Base-by-base conservation (phyloP, 202 grass and related monocot genomes). In the Bolboschoenoplectus hybrid region DNA sequence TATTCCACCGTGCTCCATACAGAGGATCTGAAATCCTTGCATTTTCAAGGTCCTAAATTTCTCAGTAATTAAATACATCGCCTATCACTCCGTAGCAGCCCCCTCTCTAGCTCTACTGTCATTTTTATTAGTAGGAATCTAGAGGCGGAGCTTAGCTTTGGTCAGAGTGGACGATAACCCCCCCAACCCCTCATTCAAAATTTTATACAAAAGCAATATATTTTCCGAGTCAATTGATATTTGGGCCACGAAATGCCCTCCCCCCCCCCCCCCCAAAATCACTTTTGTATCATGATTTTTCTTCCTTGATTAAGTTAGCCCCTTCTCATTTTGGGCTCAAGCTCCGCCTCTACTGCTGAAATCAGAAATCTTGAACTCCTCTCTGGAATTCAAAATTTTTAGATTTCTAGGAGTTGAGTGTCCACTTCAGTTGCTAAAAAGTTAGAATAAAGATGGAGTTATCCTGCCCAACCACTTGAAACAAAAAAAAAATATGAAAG, bases 381-480 rank as follows among this genome's bases (percentile, higher is more conserved):
- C 12, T 26, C 11, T 83, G 9, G 7, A 82, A 64, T 51, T 50
- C 32, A 16, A 85, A 77, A 72, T 70, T 71, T 26, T 55, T 38
- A 8, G 4, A 36, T 20, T 43, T 67, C 44, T 16, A 45, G 20
- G 32, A 77, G 74, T 77, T 55, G 32, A 17, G 6, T 77, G 11
- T 62, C 35, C 16, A 87, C 65, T 3, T 36, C 52, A 63, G 46
- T 62, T 47, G 46, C 69, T 75, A 50, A 51, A 74, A 62, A 56
- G 7, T 44, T 57, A 13, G 67, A 88, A 69, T 87, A 13, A 76
- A 74, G 16, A 26, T 6, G 86, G 83, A 84, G 13, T 63, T 67
- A 49, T 82, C 80, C 17, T 63, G 50, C 38, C 78, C 20, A 61
- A 47, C 58, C 79, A 82, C 52, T 82, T 74, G 9, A 88, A 77